These are phyloP conservation scores for Coffea humblotiana DNA, from an alignment of 305 asterid genomes.

Conservation along the genomic window DNA sequence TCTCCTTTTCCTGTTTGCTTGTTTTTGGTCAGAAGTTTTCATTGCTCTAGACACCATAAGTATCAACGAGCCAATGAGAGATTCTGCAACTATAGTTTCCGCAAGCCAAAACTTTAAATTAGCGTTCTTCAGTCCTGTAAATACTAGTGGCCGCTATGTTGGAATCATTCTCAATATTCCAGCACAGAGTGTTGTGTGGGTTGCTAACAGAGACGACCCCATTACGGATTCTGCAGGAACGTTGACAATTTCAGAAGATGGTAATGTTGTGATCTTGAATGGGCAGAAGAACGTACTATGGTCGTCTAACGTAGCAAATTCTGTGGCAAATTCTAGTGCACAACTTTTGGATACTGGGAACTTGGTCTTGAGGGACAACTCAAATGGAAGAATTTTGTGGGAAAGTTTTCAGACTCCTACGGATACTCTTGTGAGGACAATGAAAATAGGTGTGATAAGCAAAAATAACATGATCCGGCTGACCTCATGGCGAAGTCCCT, in stretches of 20 bases:
- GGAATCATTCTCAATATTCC: constrained; percentile 48
- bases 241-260: constrained; percentile 33
- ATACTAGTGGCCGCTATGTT: constrained; percentile 22
- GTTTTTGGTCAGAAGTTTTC: constrained; percentile 23
- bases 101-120: constrained; percentile 28
- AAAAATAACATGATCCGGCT: constrained; percentile 7
- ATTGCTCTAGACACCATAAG: constrained; percentile 24
- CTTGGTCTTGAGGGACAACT: constrained; percentile 34
- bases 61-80: constrained; percentile 25
- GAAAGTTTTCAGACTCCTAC: constrained; percentile 44
- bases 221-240: constrained; percentile 35
- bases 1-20: not conserved
- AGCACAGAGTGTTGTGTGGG: constrained; percentile 34
- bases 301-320: constrained; percentile 41
- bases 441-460: constrained; percentile 21
- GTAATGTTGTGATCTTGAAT: constrained; percentile 47
- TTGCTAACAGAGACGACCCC: constrained; percentile 49
- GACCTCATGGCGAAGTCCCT: constrained; percentile 31
- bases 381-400: constrained; percentile 34
- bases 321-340: constrained; percentile 26
- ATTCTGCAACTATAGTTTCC: constrained; percentile 33
- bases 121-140: constrained; percentile 43
- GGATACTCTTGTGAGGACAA: constrained; percentile 13
- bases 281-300: constrained; percentile 31
- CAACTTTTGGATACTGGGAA: constrained; percentile 44